Conservation (phyloP, 2,329 filamentous ascomycete species). For the Dactylonectria estremocensis region DNA sequence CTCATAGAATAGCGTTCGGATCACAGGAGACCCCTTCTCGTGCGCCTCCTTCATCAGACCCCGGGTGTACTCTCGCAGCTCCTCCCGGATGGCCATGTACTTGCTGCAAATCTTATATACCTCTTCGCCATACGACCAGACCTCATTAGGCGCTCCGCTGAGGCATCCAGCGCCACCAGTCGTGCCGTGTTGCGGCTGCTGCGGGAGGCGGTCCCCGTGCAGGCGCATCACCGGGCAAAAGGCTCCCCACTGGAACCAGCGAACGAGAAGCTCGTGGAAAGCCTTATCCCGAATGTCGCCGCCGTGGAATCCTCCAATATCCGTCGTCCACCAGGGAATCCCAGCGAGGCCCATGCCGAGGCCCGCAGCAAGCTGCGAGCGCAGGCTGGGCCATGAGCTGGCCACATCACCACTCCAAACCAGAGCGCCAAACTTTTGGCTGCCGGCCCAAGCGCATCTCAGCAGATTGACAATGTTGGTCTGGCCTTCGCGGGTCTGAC, state of each 20-base stretch:
- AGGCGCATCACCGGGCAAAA: constrained; percentile 79
- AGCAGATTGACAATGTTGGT: constrained; percentile 70
- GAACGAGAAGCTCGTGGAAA: constrained; percentile 75
- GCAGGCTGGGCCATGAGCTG: constrained; percentile 72
- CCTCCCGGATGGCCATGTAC: constrained; percentile 73
- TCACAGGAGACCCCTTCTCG: constrained; percentile 72
- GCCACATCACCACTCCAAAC: constrained; percentile 80
- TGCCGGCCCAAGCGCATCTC: constrained; percentile 66
- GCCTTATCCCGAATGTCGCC: constrained; percentile 68
- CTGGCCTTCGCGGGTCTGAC: constrained; percentile 67
- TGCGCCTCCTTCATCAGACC: constrained; percentile 73
- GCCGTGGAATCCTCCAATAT: constrained; percentile 80
- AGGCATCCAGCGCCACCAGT: constrained; percentile 59
- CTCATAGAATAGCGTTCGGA: constrained; percentile 75
- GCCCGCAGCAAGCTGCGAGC: constrained; percentile 74
- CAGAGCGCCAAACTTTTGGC: constrained; percentile 75
- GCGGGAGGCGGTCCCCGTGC: constrained; percentile 76
- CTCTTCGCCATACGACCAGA: constrained; percentile 76
- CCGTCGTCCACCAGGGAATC: constrained; percentile 79
- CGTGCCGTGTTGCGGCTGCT: constrained; percentile 53
- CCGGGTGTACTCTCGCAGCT: constrained; percentile 71
- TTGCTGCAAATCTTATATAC: constrained; percentile 73
- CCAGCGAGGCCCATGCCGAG: constrained; percentile 77
- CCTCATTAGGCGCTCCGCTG: constrained; percentile 73
- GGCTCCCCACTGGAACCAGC: constrained; percentile 80